phyloP scores from a whole-genome alignment of 1,284 basidiomycete species.

The Sporisorium scitamineum region DNA sequence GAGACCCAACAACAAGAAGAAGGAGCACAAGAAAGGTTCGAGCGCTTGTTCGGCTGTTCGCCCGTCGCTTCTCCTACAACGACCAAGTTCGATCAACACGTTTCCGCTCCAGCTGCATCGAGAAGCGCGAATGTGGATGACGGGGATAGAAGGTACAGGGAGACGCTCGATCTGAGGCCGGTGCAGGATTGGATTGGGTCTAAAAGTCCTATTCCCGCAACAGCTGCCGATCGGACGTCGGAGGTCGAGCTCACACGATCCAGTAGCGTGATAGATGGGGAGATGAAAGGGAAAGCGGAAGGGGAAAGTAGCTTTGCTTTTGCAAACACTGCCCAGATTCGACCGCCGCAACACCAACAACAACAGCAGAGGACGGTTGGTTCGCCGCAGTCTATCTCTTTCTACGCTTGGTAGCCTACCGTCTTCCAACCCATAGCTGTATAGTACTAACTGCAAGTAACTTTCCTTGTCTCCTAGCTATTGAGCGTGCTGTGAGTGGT shows the following conservation, averaged over 20 bases:
- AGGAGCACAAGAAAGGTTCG: slow-evolving; percentile 27
- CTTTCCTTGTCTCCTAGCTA: neutral
- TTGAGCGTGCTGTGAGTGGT: neutral
- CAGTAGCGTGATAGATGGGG: neutral
- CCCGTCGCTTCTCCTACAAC: slow-evolving; percentile 29
- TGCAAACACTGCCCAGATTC: neutral
- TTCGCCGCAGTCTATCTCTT: slow-evolving; percentile 31
- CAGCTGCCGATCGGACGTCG: neutral
- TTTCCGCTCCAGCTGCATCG: neutral
- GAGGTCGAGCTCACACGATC: slow-evolving; percentile 13
- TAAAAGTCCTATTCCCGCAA: slow-evolving; percentile 15
- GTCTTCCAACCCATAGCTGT: neutral
- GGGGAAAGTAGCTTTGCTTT: slow-evolving; percentile 14
- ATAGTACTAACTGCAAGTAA: neutral
- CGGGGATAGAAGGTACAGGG: slow-evolving; percentile 7
- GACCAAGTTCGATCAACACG: neutral
- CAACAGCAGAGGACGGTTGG: neutral
- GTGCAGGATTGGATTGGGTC: slow-evolving; percentile 30
- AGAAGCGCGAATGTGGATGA: neutral
- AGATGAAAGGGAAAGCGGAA: neutral
- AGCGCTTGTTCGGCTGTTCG: slow-evolving; percentile 44
- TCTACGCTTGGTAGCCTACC: slow-evolving; percentile 36
- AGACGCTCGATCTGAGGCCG: slow-evolving; percentile 22
- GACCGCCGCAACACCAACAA: slow-evolving; percentile 1
- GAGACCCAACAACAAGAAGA: too few species aligned